Percentiles rank a stretch among this genome's conserved stretches.
Evolutionary conservation across 257 asterid genomes (phyloP).

Genomic region (Penstemon eatonii): DNA sequence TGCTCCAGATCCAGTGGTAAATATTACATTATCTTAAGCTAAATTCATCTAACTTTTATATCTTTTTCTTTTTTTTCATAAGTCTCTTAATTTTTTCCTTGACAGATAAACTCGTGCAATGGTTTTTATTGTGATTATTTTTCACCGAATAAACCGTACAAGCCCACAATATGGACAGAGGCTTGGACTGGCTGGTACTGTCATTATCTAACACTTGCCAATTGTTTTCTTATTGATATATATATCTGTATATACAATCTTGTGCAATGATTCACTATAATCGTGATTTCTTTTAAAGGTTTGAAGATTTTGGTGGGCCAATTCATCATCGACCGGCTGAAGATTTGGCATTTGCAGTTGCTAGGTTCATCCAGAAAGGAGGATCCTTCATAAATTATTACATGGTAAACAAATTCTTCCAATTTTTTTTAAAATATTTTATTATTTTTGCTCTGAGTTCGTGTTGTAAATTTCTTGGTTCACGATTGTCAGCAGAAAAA

Average conservation of each 20-base stretch:
- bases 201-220: neutral
- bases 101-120: constrained; percentile 92
- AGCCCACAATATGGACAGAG: constrained; percentile 93
- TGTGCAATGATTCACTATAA: neutral
- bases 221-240: too few species aligned
- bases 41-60: neutral
- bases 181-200: constrained; percentile 97
- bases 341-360: constrained; percentile 92
- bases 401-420: constrained; percentile 52
- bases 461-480: neutral
- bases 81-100: constrained; percentile 5
- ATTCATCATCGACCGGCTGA: constrained; percentile 93
- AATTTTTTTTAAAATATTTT: neutral
- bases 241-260: neutral
- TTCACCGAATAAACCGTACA: constrained; percentile 85
- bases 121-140: constrained; percentile 94
- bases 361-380: constrained; percentile 90
- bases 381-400: constrained; percentile 93
- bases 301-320: constrained; percentile 84
- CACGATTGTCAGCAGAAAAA: neutral
- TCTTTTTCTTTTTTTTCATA: constrained; percentile 9
- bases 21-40: neutral
- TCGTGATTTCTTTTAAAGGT: constrained; percentile 46
- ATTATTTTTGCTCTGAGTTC: neutral
- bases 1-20: constrained; percentile 98